Conservation (phyloP, 345 rosid species). For the Orychophragmus violaceus region DNA sequence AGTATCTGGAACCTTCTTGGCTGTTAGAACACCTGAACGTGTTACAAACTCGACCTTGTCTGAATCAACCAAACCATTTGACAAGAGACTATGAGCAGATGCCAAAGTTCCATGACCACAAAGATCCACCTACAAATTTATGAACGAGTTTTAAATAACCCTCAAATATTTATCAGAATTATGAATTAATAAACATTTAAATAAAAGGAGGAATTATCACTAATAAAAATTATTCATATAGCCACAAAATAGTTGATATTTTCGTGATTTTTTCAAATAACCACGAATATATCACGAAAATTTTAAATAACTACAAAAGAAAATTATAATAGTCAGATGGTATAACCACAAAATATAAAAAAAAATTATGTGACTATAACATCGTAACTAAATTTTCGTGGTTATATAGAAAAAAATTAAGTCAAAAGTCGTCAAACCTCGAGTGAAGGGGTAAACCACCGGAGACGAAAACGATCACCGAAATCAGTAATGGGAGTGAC, state of each 20-base stretch:
- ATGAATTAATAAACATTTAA: too few species aligned
- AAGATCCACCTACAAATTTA: constrained; percentile 36
- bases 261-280: too few species aligned
- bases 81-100: constrained; percentile 57
- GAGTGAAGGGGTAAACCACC: constrained; percentile 53
- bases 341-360: too few species aligned
- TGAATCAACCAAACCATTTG: constrained; percentile 44
- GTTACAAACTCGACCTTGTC: constrained; percentile 56
- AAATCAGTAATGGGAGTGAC: constrained; percentile 15
- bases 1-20: constrained; percentile 38
- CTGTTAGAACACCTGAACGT: constrained; percentile 53
- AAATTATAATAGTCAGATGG: too few species aligned
- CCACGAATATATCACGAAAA: too few species aligned
- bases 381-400: too few species aligned
- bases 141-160: not conserved
- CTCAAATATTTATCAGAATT: not conserved
- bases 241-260: too few species aligned
- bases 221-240: too few species aligned
- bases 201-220: too few species aligned
- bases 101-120: constrained; percentile 87
- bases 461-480: constrained; percentile 39
- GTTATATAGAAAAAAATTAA: too few species aligned
- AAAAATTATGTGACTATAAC: too few species aligned
- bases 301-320: too few species aligned
- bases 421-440: constrained; percentile 28